These are phyloP conservation scores for Mycena floridula DNA, from an alignment of 768 basidiomycete species.

Conservation along the genomic window DNA sequence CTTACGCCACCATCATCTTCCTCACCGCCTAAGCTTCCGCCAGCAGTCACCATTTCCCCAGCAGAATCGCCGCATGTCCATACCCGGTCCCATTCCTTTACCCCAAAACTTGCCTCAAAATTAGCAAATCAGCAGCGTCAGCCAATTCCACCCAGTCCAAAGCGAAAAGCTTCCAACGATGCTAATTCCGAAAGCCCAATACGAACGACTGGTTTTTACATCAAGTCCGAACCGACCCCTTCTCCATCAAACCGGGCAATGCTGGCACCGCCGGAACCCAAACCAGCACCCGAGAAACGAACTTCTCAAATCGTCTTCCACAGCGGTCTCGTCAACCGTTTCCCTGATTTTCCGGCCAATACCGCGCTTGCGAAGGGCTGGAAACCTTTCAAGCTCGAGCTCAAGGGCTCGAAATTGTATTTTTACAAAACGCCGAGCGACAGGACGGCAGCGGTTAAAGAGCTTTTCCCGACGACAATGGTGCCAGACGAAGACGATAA, in stretches of 20 bases:
- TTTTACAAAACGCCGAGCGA: conserved; percentile 84
- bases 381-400: conserved; percentile 82
- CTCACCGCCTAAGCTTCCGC: conserved; percentile 11
- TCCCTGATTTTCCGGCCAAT: conserved; percentile 43
- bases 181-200: conserved; percentile 33
- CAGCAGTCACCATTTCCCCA: conserved; percentile 32
- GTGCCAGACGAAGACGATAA: conserved; percentile 50
- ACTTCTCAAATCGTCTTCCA: conserved; percentile 76
- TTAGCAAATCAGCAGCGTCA: conserved; percentile 55
- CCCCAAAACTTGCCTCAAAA: conserved; percentile 67
- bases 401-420: conserved; percentile 80
- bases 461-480: conserved; percentile 65
- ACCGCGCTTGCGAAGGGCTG: conserved; percentile 59
- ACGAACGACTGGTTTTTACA: conserved; percentile 3
- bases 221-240: not conserved
- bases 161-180: conserved; percentile 50
- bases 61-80: conserved; percentile 40
- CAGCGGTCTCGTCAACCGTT: conserved; percentile 71
- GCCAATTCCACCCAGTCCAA: conserved; percentile 47
- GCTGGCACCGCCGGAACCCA: conserved; percentile 2
- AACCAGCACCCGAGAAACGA: conserved; percentile 33
- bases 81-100: conserved; percentile 63
- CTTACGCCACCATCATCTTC: conserved; percentile 18
- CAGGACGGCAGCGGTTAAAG: conserved; percentile 54
- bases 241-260: too few species aligned